Evolutionary conservation across 768 basidiomycete species (phyloP).

Genomic region (Lanmaoa pseudosensibilis): DNA sequence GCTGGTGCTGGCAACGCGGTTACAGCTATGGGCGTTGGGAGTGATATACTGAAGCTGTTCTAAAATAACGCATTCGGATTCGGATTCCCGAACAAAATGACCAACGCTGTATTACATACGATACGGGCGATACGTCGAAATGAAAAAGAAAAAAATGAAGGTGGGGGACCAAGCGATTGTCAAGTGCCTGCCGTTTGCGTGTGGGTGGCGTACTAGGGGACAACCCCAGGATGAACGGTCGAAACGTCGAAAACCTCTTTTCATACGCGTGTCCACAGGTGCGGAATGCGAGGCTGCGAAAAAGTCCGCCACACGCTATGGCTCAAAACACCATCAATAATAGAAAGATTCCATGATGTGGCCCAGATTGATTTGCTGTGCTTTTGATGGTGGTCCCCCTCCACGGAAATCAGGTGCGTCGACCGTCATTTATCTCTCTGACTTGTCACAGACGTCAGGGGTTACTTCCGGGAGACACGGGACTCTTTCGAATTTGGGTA

Average conservation of each 20-base stretch:
- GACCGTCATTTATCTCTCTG: not conserved
- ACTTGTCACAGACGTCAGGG: not conserved
- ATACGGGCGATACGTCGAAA: not conserved
- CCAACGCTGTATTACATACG: conserved; percentile 5
- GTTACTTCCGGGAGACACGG: conserved; percentile 8
- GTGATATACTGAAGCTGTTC: conserved; percentile 69
- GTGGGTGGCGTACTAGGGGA: conserved; percentile 3
- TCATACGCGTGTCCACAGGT: not conserved
- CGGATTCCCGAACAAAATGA: not conserved
- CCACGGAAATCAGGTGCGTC: conserved; percentile 3
- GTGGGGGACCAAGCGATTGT: not conserved
- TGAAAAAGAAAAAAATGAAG: not conserved
- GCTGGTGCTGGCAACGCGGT: conserved; percentile 98
- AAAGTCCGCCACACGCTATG: conserved; percentile 5
- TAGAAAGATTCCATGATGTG: not conserved
- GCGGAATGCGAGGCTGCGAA: not conserved
- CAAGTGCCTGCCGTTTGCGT: conserved; percentile 4
- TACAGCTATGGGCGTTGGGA: conserved; percentile 96
- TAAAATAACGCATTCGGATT: conserved; percentile 14
- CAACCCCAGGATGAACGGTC: not conserved
- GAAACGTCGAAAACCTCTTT: conserved; percentile 6
- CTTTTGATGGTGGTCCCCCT: not conserved
- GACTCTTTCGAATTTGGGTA: not conserved
- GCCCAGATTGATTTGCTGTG: conserved; percentile 2
- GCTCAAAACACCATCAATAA: not conserved